These are phyloP conservation scores for Erythrophleum ivorense DNA, from an alignment of 331 rosid genomes.

Conservation along the genomic window DNA sequence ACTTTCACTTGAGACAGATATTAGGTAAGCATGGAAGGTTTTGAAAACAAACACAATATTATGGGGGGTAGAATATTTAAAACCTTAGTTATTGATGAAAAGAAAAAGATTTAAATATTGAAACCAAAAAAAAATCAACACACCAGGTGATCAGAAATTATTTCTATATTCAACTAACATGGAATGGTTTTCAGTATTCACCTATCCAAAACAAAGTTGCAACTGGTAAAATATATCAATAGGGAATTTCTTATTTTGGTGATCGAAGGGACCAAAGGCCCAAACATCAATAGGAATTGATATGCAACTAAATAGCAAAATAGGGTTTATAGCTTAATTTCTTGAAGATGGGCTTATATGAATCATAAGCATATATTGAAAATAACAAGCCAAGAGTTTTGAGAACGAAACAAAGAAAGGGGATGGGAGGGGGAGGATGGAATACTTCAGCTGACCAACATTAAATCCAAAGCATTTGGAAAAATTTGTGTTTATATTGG, in stretches of 20 bases:
- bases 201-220: conserved; percentile 30
- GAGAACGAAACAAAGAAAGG: conserved; percentile 14
- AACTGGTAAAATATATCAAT: conserved; percentile 23
- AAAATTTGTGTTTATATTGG: neutral
- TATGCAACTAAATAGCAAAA: neutral
- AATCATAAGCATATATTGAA: conserved; percentile 39
- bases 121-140: neutral
- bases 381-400: conserved; percentile 30
- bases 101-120: conserved; percentile 20
- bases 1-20: conserved; percentile 11
- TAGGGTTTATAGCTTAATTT: conserved; percentile 18
- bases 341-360: conserved; percentile 20
- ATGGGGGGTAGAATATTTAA: neutral
- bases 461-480: conserved; percentile 27
- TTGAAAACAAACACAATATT: conserved; percentile 14
- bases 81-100: conserved; percentile 9
- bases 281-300: neutral
- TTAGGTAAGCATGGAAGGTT: conserved; percentile 27
- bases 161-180: conserved; percentile 36
- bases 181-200: conserved; percentile 21
- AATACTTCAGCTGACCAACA: conserved; percentile 30
- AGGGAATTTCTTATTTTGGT: neutral
- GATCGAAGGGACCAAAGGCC: neutral
- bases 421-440: neutral
- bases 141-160: conserved; percentile 23